Base-by-base conservation (phyloP, 768 basidiomycete genomes). In the Termitomyces sp. region DNA sequence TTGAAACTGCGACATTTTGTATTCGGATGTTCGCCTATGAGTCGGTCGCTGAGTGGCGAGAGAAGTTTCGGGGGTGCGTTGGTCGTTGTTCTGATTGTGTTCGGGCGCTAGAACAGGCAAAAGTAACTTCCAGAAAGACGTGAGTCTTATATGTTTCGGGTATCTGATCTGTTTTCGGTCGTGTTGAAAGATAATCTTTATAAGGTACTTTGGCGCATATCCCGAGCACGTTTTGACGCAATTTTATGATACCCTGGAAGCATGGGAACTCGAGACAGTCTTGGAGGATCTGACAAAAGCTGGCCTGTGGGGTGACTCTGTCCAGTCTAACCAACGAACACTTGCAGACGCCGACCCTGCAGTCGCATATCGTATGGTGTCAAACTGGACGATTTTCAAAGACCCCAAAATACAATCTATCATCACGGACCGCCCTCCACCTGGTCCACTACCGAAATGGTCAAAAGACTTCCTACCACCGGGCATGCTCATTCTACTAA, bases 21-120 rank as follows among this genome's bases (percentile, higher is more conserved):
- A 75, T 96, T 37, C 83, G 93, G 50, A 71, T 97, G 38, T 87
- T 89, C 67, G 93, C 93, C 10, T 97, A 92, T 63, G 73, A 80
- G 52, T 80, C 82, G 31, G 86, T 90, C 3, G 76, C 79, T 2
- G 68, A 73, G 38, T 95, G 92, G 91, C 83, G 84, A 69, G 68
- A 67, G 17, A 78, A 74, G 58, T 68, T 92, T 52, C 72, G 76
- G 51, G 64, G 65, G 1, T 86, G 90, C 57, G 66, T 96, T 35
- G 65, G 73, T 11, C 71, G 76, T 1, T 98, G 95, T 63, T 74
- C 82, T 25, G 78, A 75, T 8, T 98, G 95, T 66, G 86, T 90
- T 4, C 77, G 82, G 57, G 79, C 77, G 0, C 77, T 93, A 45
- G 82, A 86, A 56, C 75, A 77, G 35, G 84, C 80, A 11, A 92